Base-by-base conservation (phyloP, 2,329 filamentous ascomycete genomes). In the Achaetomium macrosporum region DNA sequence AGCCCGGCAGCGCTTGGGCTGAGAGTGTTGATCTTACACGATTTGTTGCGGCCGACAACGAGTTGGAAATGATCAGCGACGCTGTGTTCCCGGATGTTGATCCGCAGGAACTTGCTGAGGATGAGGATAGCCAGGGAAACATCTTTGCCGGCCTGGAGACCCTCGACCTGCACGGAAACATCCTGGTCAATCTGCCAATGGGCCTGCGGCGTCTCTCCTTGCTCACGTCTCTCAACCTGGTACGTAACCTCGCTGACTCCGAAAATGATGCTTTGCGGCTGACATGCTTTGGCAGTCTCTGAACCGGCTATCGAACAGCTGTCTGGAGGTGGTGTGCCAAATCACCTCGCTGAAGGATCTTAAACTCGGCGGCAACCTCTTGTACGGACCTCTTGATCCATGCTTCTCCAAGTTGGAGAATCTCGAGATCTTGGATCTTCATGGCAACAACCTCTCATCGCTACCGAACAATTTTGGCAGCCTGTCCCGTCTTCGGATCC, bases 21-120 rank as follows among this genome's bases (percentile, higher is more conserved):
- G 92, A 97, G 68, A 86, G 87, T 54, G 89, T 97, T 11, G 92
- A 97, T 65, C 72, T 97, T 42, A 87, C 85, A 1, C 83, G 87
- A 56, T 83, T 97, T 46, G 82, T 93, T 58, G 90, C 88, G 6
- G 90, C 92, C 9, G 90, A 96, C 64, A 97, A 99, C 64, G 88
- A 96, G 63, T 69, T 99, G 44, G 83, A 88, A 62, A 74, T 76
- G 31, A 75, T 97, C 33, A 79, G 83, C 2, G 88, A 93, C 16
- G 72, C 75, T 2, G 74, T 90, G 16, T 96, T 97, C 61, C 91
- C 92, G 0, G 90, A 96, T 61, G 69, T 77, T 17, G 74, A 76
- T 35, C 76, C 79, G 0, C 73, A 76, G 10, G 74, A 79, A 16
- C 67, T 82, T 37, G 76, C 81, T 8, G 78, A 83, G 30, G 81